A percentile compares a stretch with the other conserved stretches of the same genome.
Conservation (phyloP, 108 stramenopile species). For the Cylindrotheca fusiformis region DNA sequence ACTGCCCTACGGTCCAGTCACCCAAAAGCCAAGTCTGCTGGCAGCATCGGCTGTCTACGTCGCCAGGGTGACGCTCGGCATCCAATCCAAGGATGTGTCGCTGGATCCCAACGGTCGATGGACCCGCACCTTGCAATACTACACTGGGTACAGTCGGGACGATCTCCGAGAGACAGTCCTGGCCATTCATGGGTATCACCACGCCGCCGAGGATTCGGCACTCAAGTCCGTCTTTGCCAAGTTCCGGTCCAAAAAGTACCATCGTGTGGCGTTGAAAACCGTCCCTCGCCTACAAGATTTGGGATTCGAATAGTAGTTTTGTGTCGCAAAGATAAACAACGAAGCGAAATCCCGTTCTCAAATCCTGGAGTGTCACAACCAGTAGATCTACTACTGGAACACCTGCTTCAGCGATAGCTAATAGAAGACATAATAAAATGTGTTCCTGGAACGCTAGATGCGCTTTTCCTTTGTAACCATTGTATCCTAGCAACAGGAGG, state of each 20-base stretch:
- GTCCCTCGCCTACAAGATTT: conserved; percentile 20
- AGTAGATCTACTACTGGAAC: too few relatives aligned
- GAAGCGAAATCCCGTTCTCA: too few relatives aligned
- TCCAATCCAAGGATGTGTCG: conserved; percentile 22
- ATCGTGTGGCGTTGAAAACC: conserved; percentile 48
- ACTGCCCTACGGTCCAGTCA: conserved; percentile 57
- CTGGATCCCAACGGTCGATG: conserved; percentile 30
- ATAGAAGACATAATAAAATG: too few relatives aligned
- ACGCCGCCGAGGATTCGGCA: conserved; percentile 36
- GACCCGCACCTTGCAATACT: conserved; percentile 62
- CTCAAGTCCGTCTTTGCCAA: conserved; percentile 51
- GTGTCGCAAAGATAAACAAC: too few relatives aligned
- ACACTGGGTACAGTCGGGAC: conserved; percentile 53
- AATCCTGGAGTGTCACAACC: too few relatives aligned
- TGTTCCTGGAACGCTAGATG: too few relatives aligned
- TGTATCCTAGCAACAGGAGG: too few relatives aligned
- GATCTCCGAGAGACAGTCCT: conserved; percentile 54
- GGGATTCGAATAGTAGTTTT: too few relatives aligned
- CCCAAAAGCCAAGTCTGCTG: conserved; percentile 48
- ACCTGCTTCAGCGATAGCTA: too few relatives aligned
- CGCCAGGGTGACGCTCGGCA: conserved; percentile 66
- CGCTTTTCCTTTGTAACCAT: too few relatives aligned
- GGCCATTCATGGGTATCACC: conserved; percentile 46
- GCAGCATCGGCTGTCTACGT: conserved; percentile 82
- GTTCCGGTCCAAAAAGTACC: conserved; percentile 36